These are phyloP conservation scores for Straminergon stramineum DNA, from an alignment of 225 moss, liverwort and hornwort species.

Conservation along the genomic window DNA sequence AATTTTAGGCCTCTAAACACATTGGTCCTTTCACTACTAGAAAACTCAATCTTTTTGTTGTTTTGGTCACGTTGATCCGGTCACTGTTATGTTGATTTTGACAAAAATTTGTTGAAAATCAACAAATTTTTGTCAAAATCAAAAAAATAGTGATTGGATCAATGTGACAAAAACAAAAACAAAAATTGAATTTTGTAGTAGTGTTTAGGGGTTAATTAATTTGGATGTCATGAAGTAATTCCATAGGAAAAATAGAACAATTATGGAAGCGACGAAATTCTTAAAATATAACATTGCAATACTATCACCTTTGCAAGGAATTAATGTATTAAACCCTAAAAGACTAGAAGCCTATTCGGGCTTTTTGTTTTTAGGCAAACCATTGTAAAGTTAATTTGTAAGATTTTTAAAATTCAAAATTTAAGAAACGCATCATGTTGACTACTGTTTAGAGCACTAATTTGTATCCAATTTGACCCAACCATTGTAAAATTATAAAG, in stretches of 20 bases:
- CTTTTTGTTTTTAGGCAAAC: background rate
- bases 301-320: too few relatives aligned
- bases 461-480: background rate
- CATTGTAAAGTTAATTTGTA: background rate
- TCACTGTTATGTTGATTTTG: too few relatives aligned
- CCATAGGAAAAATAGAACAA: background rate
- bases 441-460: background rate
- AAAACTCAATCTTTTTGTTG: too few relatives aligned
- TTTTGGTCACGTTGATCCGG: too few relatives aligned
- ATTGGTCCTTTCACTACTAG: too few relatives aligned
- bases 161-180: too few relatives aligned
- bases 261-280: too few relatives aligned
- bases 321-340: background rate
- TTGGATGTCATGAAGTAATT: background rate
- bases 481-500: background rate
- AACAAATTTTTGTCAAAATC: too few relatives aligned
- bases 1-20: too few relatives aligned
- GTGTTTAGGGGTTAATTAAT: background rate
- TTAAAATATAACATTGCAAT: fast-evolving
- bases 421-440: background rate
- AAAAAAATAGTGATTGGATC: too few relatives aligned
- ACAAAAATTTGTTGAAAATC: too few relatives aligned
- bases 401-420: background rate
- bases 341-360: background rate
- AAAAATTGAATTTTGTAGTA: too few relatives aligned